phyloP scores from a whole-genome alignment of 257 asterid genomes.

The Craterostigma plantagineum region DNA sequence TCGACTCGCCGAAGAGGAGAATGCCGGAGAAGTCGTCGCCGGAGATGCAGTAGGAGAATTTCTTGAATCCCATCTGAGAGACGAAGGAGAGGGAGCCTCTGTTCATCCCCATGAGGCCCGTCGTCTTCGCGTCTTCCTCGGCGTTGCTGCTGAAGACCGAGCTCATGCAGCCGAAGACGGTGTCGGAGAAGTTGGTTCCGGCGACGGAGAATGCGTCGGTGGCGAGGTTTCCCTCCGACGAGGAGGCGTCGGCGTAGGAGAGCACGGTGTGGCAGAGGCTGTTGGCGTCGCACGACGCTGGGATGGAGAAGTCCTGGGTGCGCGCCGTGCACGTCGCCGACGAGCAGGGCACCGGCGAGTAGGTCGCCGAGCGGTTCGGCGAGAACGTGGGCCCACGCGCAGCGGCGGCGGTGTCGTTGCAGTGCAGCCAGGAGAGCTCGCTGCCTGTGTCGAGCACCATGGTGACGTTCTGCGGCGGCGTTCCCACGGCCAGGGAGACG shows the following conservation, averaged over 20 bases:
- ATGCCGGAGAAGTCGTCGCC: slow-evolving; percentile 54
- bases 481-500: slow-evolving; percentile 55
- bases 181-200: slow-evolving; percentile 43
- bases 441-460: slow-evolving; percentile 97
- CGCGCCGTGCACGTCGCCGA: slow-evolving; percentile 64
- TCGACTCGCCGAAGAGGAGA: slow-evolving; percentile 47
- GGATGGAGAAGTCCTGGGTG: slow-evolving; percentile 77
- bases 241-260: slow-evolving; percentile 64
- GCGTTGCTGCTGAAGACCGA: slow-evolving; percentile 52
- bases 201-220: slow-evolving; percentile 35
- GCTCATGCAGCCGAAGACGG: slow-evolving; percentile 78
- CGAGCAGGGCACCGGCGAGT: slow-evolving; percentile 49
- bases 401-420: slow-evolving; percentile 51
- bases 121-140: slow-evolving; percentile 55
- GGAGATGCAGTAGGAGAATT: slow-evolving; percentile 78
- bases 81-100: slow-evolving; percentile 71
- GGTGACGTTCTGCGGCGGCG: slow-evolving; percentile 79
- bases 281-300: slow-evolving; percentile 66
- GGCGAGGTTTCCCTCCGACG: slow-evolving; percentile 69
- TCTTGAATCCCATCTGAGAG: slow-evolving; percentile 70
- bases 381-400: slow-evolving; percentile 28
- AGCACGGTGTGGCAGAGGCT: slow-evolving; percentile 69
- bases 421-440: slow-evolving; percentile 85
- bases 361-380: slow-evolving; percentile 35
- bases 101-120: slow-evolving; percentile 93